Evolutionary conservation across 768 basidiomycete genomes (phyloP).

Genomic region (Cystofilobasidium ferigula): DNA sequence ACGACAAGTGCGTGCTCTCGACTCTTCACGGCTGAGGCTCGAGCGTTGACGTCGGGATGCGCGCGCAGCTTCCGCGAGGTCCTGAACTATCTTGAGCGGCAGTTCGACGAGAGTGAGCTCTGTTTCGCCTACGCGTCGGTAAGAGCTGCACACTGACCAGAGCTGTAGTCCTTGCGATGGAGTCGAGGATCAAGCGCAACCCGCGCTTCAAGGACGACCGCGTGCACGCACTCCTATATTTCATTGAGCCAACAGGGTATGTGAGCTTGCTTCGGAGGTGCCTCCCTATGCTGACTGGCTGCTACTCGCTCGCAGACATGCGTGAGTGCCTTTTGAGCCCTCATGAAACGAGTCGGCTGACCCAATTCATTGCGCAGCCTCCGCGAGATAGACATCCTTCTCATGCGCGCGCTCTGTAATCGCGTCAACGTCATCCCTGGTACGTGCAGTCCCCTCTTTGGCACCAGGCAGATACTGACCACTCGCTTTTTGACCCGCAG

Average conservation of each 20-base stretch:
- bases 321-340: constrained; percentile 33
- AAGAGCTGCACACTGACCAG: background rate
- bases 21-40: too few relatives aligned
- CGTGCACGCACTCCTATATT: constrained; percentile 91
- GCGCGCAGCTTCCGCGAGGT: constrained; percentile 84
- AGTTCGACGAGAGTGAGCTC: constrained; percentile 76
- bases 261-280: background rate
- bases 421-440: constrained; percentile 96
- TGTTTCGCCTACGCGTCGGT: background rate
- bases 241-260: constrained; percentile 67
- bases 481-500: background rate
- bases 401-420: constrained; percentile 94
- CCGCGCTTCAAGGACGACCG: constrained; percentile 97
- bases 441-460: background rate
- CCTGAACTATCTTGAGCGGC: constrained; percentile 86
- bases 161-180: constrained; percentile 67
- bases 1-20: constrained; percentile 71
- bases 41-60: too few relatives aligned
- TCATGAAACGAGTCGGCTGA: too few relatives aligned
- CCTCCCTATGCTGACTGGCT: background rate
- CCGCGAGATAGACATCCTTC: constrained; percentile 31
- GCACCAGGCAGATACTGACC: too few relatives aligned
- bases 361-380: background rate
- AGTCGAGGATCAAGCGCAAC: constrained; percentile 97
- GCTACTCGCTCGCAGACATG: constrained; percentile 52